Conservation (phyloP, 2,329 filamentous ascomycete species). For the Neopestalotiopsis rosae region DNA sequence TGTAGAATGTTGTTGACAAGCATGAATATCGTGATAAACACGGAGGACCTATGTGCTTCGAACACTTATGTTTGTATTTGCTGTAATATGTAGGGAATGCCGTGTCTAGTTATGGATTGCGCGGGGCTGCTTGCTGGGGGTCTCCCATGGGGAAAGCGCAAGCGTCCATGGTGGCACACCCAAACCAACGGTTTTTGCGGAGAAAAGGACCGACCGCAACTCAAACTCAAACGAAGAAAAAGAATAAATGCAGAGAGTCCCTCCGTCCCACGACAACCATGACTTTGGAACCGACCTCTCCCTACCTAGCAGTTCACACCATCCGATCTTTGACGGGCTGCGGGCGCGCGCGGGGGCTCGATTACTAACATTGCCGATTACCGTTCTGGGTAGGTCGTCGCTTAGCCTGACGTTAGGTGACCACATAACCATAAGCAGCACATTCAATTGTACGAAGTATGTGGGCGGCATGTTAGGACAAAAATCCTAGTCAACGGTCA, state of each 20-base stretch:
- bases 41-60: no score
- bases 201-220: not conserved
- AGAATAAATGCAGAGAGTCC: not conserved
- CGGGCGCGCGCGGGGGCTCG: not conserved
- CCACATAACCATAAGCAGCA: not conserved
- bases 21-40: no score
- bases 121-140: not conserved
- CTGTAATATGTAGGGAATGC: no score
- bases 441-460: not conserved
- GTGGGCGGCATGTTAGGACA: not conserved
- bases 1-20: no score
- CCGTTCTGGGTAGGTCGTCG: not conserved
- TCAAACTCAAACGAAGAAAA: not conserved
- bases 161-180: not conserved
- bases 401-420: no score
- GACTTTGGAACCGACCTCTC: not conserved
- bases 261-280: not conserved
- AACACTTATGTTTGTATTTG: no score
- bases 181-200: not conserved
- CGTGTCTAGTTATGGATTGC: no score
- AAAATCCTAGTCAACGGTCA: not conserved
- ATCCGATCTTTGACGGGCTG: no score
- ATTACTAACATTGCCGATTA: not conserved
- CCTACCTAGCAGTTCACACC: not conserved
- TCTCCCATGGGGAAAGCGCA: slow-evolving; percentile 2